Conservation (phyloP, 139 green algal species). For the Micromonas commoda region DNA sequence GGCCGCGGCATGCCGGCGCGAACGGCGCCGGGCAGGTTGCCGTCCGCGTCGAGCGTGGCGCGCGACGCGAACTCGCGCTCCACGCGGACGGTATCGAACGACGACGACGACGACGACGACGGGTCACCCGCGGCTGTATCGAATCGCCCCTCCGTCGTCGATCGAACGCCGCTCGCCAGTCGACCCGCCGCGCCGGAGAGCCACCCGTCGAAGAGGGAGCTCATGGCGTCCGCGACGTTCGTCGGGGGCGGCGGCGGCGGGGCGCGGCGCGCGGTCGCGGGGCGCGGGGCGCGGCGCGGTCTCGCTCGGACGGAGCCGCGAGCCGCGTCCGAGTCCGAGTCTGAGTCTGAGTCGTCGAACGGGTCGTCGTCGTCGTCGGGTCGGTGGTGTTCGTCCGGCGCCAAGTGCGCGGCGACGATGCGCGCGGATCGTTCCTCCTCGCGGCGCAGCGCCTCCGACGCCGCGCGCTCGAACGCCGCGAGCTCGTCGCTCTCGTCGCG, state of each 20-base stretch:
- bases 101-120: neutral
- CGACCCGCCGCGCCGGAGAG: neutral
- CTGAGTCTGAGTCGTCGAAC: neutral
- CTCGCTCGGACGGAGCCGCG: too few relatives aligned
- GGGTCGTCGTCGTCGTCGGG: neutral
- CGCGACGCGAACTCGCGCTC: neutral
- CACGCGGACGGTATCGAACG: neutral
- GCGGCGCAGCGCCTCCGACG: neutral
- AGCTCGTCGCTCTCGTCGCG: neutral
- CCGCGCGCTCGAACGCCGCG: neutral
- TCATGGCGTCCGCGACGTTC: neutral
- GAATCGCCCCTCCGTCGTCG: neutral
- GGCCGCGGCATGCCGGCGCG: neutral
- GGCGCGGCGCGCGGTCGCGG: too few relatives aligned
- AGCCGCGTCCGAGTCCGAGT: neutral
- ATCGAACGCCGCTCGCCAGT: neutral
- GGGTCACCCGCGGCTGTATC: neutral
- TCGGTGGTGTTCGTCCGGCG: neutral
- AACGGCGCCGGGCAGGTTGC: neutral
- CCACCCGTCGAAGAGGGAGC: neutral
- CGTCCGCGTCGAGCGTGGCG: neutral
- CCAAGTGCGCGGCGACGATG: neutral
- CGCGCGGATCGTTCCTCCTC: neutral
- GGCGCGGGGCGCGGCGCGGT: too few relatives aligned
- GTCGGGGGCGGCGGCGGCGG: too few relatives aligned